phyloP scores from a whole-genome alignment of 1,139 yeast species.

The Suhomyces terraborum region DNA sequence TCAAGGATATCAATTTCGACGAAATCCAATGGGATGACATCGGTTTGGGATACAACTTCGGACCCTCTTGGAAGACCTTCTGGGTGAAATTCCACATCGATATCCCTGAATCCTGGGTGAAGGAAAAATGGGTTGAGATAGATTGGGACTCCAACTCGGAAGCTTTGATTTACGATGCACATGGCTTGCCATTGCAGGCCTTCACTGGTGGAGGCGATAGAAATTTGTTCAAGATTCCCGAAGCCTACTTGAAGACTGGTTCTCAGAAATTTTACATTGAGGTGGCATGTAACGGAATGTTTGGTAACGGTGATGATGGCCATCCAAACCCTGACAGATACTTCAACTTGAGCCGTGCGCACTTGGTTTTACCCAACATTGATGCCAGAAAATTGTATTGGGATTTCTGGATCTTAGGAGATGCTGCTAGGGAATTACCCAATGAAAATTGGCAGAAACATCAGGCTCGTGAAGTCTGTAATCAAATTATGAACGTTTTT shows the following conservation, averaged over 20 bases:
- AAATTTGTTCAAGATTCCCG: slow-evolving; percentile 69
- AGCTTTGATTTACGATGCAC: slow-evolving; percentile 69
- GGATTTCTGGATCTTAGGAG: slow-evolving; percentile 88
- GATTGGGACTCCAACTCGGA: slow-evolving; percentile 91
- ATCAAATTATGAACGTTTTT: slow-evolving; percentile 78
- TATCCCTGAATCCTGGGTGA: slow-evolving; percentile 63
- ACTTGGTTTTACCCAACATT: slow-evolving; percentile 76
- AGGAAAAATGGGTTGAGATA: slow-evolving; percentile 54
- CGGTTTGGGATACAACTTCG: slow-evolving; percentile 73
- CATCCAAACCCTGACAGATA: slow-evolving; percentile 68
- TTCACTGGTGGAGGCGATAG: slow-evolving; percentile 87
- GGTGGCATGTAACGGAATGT: slow-evolving; percentile 93
- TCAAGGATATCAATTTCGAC: slow-evolving; percentile 60
- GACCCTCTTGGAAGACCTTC: slow-evolving; percentile 96
- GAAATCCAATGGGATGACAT: slow-evolving; percentile 57
- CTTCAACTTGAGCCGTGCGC: slow-evolving; percentile 69
- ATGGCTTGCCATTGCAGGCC: slow-evolving; percentile 77
- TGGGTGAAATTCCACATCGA: slow-evolving; percentile 77
- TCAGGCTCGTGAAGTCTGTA: slow-evolving; percentile 76
- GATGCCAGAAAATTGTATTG: slow-evolving; percentile 75
- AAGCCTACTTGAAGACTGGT: slow-evolving; percentile 43
- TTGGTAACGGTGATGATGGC: slow-evolving; percentile 73
- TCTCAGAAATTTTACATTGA: slow-evolving; percentile 72
- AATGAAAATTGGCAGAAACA: slow-evolving; percentile 80
- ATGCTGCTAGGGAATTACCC: slow-evolving; percentile 85